Evolutionary conservation across 345 rosid genomes (phyloP), one percentile per base, ranked within the genome.

Genomic region (Eucalyptus guilfoylei): DNA sequence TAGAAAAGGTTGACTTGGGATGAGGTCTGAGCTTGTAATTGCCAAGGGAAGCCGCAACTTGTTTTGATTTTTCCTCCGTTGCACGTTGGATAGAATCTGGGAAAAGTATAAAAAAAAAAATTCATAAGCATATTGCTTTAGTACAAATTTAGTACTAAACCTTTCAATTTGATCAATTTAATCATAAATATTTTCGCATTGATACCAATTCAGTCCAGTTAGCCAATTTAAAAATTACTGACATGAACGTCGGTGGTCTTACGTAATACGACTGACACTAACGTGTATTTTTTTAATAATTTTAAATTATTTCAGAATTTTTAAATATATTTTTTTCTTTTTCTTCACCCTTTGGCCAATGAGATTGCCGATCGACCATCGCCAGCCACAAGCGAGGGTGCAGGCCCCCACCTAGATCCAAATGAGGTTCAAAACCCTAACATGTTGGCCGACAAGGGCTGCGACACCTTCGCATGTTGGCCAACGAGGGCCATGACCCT

Each of bases 361-460:
- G 58, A 52, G 11, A 21, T 52, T 0, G 0, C 26, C 11, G 0
- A 52, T 52, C 5, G 10, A 21, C 0, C 55, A 52, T 52, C 10
- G 0, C 10, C 2, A 0, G 55, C 24, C 55, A 52, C 0, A 52
- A 1, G 10, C 0, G 2, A 52, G 55, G 23, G 24, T 0, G 10
- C 0, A 21, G 0, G 24, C 10, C 24, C n/a, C 55, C 2, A 3
- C n/a, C n/a, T n/a, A n/a, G n/a, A n/a, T n/a, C n/a, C n/a, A n/a
- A n/a, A n/a, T n/a, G n/a, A n/a, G n/a, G n/a, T n/a, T n/a, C n/a
- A n/a, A n/a, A n/a, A 52, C 55, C 55, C 4, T 52, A 52, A 52
- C 24, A 52, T 52, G 55, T 50, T 50, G 55, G 55, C 2, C 1
- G 1, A 17, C 1, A 7, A 50, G 4, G 54, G n/a, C n/a, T n/a